Conservation (phyloP, 2,329 filamentous ascomycete species). For the Proliferodiscus dingleyae region DNA sequence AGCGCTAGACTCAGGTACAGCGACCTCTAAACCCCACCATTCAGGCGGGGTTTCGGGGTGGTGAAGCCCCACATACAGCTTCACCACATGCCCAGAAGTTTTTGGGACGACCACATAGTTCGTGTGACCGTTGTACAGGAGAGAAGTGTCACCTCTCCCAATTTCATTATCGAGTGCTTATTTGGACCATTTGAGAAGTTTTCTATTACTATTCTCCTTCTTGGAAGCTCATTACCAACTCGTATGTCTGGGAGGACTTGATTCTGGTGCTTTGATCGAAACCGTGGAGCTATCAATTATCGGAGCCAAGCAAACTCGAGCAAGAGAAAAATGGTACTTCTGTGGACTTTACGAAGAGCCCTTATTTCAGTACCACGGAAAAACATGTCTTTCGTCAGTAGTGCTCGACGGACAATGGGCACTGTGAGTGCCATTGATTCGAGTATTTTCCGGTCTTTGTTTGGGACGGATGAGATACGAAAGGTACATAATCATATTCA, state of each 20-base stretch:
- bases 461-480: conserved; percentile 47
- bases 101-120: background rate
- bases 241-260: too few relatives aligned
- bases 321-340: background rate
- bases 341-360: background rate
- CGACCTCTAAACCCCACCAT: background rate
- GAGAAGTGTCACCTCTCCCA: background rate
- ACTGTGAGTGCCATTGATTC: conserved; percentile 40
- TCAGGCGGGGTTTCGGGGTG: background rate
- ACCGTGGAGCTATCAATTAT: too few relatives aligned
- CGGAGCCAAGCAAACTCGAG: too few relatives aligned
- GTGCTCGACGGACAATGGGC: conserved; percentile 11
- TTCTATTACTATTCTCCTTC: background rate
- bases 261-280: too few relatives aligned
- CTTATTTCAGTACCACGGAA: background rate
- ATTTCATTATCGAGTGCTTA: background rate
- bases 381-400: background rate
- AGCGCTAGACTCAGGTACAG: conserved; percentile 3
- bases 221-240: too few relatives aligned
- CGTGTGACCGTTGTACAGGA: background rate
- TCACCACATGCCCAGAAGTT: background rate
- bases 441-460: conserved; percentile 45
- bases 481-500: conserved; percentile 23
- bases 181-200: background rate
- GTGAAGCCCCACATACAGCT: conserved; percentile 9